Conservation (phyloP, 2,329 filamentous ascomycete genomes). For the Xylariales sp. region DNA sequence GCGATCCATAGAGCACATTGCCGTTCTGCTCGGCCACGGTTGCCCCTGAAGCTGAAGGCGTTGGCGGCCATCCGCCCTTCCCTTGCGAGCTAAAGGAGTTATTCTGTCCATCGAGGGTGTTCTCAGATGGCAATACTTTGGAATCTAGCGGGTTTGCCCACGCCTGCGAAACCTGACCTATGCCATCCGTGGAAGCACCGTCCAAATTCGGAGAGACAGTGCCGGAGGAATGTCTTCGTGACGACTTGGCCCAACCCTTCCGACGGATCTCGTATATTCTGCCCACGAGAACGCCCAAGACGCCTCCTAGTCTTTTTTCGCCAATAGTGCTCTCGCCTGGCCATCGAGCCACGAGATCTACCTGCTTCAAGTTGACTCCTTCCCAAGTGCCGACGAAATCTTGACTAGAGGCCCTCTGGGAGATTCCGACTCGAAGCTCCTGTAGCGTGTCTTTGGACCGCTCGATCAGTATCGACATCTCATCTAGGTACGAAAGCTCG, state of each 20-base stretch:
- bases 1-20: not conserved
- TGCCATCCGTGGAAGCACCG: not conserved
- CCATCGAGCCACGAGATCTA: conserved; percentile 54
- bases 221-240: not conserved
- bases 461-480: conserved; percentile 73
- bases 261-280: conserved; percentile 55
- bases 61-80: not conserved
- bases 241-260: not conserved
- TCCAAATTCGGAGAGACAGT: not conserved
- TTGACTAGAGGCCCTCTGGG: conserved; percentile 38
- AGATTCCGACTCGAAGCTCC: conserved; percentile 71
- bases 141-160: not conserved
- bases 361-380: conserved; percentile 55
- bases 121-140: not conserved
- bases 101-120: not conserved
- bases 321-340: conserved; percentile 54
- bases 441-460: conserved; percentile 61
- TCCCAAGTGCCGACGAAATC: conserved; percentile 62
- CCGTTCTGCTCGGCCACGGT: not conserved
- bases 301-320: conserved; percentile 61
- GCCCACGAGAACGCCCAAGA: conserved; percentile 64
- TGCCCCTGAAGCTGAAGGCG: not conserved
- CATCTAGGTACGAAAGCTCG: conserved; percentile 75
- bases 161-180: not conserved
- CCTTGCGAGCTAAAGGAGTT: not conserved